These are phyloP conservation scores for Entophlyctis luteolus DNA, from an alignment of 192 early-diverging fungal genomes.

Conservation along the genomic window DNA sequence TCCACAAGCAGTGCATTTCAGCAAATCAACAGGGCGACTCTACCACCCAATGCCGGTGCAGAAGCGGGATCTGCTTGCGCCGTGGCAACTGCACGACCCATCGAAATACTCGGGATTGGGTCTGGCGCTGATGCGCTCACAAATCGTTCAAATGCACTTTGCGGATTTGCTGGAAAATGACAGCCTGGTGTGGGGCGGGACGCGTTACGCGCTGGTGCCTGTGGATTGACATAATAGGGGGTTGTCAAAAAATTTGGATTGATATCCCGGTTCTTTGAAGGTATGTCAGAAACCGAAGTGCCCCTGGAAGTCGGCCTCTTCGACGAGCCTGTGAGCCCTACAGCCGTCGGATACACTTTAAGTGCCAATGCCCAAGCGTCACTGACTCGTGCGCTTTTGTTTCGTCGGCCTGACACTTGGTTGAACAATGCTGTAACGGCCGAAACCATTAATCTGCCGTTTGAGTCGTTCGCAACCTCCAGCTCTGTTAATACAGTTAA, in stretches of 20 bases:
- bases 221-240: no score
- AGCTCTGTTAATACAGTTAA: neutral
- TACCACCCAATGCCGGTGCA: conserved; percentile 27
- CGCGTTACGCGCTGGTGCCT: neutral
- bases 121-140: conserved; percentile 24
- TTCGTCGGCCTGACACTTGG: neutral
- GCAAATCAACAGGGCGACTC: conserved; percentile 15
- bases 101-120: neutral
- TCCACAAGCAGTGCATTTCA: conserved; percentile 21
- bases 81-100: conserved; percentile 1
- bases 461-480: neutral
- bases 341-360: no score
- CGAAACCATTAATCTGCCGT: neutral
- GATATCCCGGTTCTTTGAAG: no score
- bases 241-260: no score
- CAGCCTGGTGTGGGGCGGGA: conserved; percentile 21
- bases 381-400: neutral
- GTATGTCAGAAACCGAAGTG: no score
- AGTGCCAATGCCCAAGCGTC: no score
- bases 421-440: neutral
- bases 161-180: conserved; percentile 22
- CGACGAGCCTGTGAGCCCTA: neutral
- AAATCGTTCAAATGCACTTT: conserved; percentile 21
- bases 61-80: neutral
- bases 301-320: neutral